Conservation (phyloP, 179 eudicot species). For the Spergularia azorica region DNA sequence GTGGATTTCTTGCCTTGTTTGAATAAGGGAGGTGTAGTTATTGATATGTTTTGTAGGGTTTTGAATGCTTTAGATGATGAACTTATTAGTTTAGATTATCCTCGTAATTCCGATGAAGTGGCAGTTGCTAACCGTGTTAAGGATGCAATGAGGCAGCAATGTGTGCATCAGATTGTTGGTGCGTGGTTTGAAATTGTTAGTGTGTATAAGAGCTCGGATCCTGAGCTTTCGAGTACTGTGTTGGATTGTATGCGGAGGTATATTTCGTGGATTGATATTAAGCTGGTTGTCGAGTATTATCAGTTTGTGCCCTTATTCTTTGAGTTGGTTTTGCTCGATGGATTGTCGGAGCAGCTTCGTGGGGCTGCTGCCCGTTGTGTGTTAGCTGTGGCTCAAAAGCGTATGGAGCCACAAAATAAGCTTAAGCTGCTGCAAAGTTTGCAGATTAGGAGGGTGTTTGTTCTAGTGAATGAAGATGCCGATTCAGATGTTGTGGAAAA, state of each 20-base stretch:
- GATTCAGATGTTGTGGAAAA: conserved; percentile 77
- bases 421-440: conserved; percentile 71
- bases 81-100: conserved; percentile 85
- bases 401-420: conserved; percentile 80
- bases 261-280: conserved; percentile 93
- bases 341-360: conserved; percentile 66
- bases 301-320: conserved; percentile 66
- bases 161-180: conserved; percentile 76
- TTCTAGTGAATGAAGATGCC: conserved; percentile 53
- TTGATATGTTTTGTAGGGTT: conserved; percentile 95
- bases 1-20: conserved; percentile 68
- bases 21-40: conserved; percentile 64
- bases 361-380: conserved; percentile 77
- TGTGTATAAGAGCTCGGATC: conserved; percentile 68
- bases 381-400: conserved; percentile 77
- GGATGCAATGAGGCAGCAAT: conserved; percentile 98
- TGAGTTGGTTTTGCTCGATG: conserved; percentile 74
- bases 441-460: conserved; percentile 76
- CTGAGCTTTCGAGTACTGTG: conserved; percentile 66
- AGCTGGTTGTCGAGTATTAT: conserved; percentile 74
- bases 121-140: conserved; percentile 67
- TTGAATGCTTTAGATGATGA: conserved; percentile 93
- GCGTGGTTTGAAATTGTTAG: conserved; percentile 79
- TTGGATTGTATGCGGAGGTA: conserved; percentile 85
- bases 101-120: conserved; percentile 57